phyloP scores from a whole-genome alignment of 495 filamentous ascomycete genomes.

The Neurospora cerealis region DNA sequence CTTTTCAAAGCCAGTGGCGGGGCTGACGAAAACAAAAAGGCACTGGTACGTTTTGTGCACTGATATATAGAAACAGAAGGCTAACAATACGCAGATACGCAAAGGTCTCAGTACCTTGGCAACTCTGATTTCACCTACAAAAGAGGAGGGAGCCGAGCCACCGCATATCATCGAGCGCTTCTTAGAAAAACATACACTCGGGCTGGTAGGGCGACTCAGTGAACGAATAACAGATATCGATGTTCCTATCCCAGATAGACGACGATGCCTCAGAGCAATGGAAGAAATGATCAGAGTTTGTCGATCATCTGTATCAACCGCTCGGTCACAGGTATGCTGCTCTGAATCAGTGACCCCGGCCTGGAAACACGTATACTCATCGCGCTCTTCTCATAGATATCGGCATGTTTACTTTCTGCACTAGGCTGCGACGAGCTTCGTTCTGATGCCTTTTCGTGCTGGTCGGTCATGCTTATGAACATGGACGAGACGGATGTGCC shows the following conservation, averaged over 20 bases:
- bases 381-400: constrained; percentile 45
- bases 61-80: background rate
- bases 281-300: constrained; percentile 77
- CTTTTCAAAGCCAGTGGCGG: constrained; percentile 76
- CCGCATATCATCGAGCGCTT: constrained; percentile 64
- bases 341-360: background rate
- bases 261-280: constrained; percentile 67
- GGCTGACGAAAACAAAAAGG: constrained; percentile 48
- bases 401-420: constrained; percentile 78
- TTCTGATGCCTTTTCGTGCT: constrained; percentile 69
- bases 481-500: constrained; percentile 71
- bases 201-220: constrained; percentile 75
- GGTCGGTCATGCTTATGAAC: constrained; percentile 64
- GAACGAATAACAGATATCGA: constrained; percentile 66
- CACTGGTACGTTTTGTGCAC: constrained; percentile 23
- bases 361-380: background rate
- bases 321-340: constrained; percentile 67
- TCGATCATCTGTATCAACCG: constrained; percentile 57
- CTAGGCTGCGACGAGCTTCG: constrained; percentile 62
- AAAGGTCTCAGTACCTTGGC: constrained; percentile 61
- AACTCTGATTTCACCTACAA: constrained; percentile 43
- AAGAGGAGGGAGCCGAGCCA: constrained; percentile 35
- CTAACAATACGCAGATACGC: constrained; percentile 35
- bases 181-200: constrained; percentile 75
- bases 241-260: constrained; percentile 51